phyloP scores from a whole-genome alignment of 2,329 filamentous ascomycete species.

The Ophiocordyceps camponoti-saundersi region DNA sequence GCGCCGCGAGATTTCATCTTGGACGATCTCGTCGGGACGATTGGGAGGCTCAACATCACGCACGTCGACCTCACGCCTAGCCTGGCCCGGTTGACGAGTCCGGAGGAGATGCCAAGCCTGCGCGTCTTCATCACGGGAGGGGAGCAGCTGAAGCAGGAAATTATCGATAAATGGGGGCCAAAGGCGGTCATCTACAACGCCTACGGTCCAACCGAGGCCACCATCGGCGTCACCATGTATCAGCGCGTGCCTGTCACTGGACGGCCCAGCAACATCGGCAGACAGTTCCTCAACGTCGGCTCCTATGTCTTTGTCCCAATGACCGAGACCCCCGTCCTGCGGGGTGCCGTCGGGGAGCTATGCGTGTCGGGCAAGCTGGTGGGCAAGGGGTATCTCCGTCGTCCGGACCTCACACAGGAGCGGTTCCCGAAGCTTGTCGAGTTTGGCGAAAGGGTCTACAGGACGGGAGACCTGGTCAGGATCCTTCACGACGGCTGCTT shows the following conservation, averaged over 20 bases:
- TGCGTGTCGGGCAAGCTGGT: slow-evolving; percentile 79
- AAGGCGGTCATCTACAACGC: slow-evolving; percentile 77
- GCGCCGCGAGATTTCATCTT: slow-evolving; percentile 74
- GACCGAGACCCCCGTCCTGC: slow-evolving; percentile 53
- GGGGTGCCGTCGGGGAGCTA: slow-evolving; percentile 70
- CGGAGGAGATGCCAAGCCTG: slow-evolving; percentile 63
- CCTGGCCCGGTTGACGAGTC: slow-evolving; percentile 60
- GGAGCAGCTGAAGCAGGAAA: slow-evolving; percentile 76
- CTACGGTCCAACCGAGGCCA: slow-evolving; percentile 83
- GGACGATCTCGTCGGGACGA: slow-evolving; percentile 60
- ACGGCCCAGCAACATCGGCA: slow-evolving; percentile 75
- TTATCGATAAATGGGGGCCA: slow-evolving; percentile 71
- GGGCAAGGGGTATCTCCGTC: slow-evolving; percentile 75
- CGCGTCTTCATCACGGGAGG: slow-evolving; percentile 91
- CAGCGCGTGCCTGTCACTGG: slow-evolving; percentile 63
- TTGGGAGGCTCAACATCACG: slow-evolving; percentile 58
- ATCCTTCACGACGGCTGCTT: slow-evolving; percentile 67
- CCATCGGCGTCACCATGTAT: slow-evolving; percentile 83
- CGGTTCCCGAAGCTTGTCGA: slow-evolving; percentile 50
- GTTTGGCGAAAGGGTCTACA: slow-evolving; percentile 52
- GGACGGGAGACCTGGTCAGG: slow-evolving; percentile 77
- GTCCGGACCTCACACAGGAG: slow-evolving; percentile 58
- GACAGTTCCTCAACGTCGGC: slow-evolving; percentile 75
- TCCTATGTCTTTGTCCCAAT: slow-evolving; percentile 59
- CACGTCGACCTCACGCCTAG: slow-evolving; percentile 88